Conservation (phyloP, 352 stramenopile genomes). For the Phytophthora sp. region DNA sequence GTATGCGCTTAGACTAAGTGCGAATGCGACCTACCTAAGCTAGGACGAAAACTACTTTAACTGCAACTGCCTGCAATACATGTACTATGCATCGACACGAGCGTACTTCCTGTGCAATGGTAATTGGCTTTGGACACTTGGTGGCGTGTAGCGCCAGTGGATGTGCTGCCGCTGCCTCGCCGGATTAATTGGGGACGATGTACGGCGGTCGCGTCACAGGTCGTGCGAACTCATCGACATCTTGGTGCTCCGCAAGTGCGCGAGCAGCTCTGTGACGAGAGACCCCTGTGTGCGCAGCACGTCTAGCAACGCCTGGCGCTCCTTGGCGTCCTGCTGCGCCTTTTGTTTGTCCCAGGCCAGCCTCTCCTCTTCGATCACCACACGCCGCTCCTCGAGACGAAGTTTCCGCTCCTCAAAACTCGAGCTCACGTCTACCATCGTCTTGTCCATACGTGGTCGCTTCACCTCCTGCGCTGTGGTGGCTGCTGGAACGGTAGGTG, state of each 20-base stretch:
- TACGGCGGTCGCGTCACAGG: no score
- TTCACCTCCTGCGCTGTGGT: slow-evolving; percentile 18
- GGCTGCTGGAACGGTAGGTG: slow-evolving; percentile 1
- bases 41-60: slow-evolving; percentile 14
- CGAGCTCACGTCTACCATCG: slow-evolving; percentile 1
- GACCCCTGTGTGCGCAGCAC: slow-evolving; percentile 39
- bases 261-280: slow-evolving; percentile 41
- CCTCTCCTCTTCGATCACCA: slow-evolving; percentile 41
- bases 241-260: slow-evolving; percentile 29
- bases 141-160: not conserved
- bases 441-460: slow-evolving; percentile 23
- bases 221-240: slow-evolving; percentile 3
- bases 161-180: slow-evolving; percentile 2
- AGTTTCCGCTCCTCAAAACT: slow-evolving; percentile 38
- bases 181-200: slow-evolving; percentile 1
- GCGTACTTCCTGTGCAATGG: slow-evolving; percentile 4
- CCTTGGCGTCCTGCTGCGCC: slow-evolving; percentile 28
- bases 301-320: slow-evolving; percentile 44
- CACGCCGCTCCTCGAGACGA: slow-evolving; percentile 36
- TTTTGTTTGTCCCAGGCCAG: slow-evolving; percentile 45
- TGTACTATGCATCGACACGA: no score
- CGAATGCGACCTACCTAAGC: no score
- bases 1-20: slow-evolving; percentile 1
- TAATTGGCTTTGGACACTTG: slow-evolving; percentile 24
- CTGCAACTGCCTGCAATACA: not conserved